Evolutionary conservation across 2,329 filamentous ascomycete genomes (phyloP).

Genomic region (Metarhizium humberi): DNA sequence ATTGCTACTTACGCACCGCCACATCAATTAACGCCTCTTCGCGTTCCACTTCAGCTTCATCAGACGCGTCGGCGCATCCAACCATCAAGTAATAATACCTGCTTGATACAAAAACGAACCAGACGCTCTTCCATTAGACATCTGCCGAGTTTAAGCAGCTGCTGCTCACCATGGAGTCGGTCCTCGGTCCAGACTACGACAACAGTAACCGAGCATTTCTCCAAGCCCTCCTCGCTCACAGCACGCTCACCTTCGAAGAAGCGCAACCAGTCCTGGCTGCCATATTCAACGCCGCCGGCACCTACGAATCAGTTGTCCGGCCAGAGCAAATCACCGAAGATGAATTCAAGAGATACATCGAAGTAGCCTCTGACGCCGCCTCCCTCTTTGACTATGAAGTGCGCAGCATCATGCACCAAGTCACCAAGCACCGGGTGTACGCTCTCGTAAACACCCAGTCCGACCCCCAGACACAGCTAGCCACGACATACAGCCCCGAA

Average conservation of each 20-base stretch:
- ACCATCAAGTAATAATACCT: no score
- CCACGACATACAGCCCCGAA: conserved; percentile 69
- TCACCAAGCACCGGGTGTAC: conserved; percentile 57
- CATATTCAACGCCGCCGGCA: conserved; percentile 53
- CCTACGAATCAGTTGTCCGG: conserved; percentile 29
- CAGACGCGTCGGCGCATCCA: no score
- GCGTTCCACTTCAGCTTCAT: neutral
- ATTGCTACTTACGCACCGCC: no score
- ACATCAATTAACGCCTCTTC: neutral
- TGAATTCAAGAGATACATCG: conserved; percentile 60
- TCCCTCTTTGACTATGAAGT: conserved; percentile 84
- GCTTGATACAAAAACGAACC: neutral
- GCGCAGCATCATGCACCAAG: conserved; percentile 62
- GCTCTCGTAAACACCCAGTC: conserved; percentile 82
- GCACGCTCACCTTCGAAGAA: conserved; percentile 66
- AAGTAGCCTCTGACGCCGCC: conserved; percentile 60
- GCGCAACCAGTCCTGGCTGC: conserved; percentile 65
- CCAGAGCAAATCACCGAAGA: conserved; percentile 57
- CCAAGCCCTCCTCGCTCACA: conserved; percentile 75
- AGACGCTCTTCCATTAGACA: neutral
- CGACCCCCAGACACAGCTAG: conserved; percentile 77
- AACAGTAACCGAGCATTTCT: conserved; percentile 80
- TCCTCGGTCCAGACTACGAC: conserved; percentile 29
- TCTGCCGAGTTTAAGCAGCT: neutral
- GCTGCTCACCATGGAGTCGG: conserved; percentile 14